These are phyloP conservation scores for Pistacia vera DNA, from an alignment of 345 rosid genomes.

Conservation along the genomic window DNA sequence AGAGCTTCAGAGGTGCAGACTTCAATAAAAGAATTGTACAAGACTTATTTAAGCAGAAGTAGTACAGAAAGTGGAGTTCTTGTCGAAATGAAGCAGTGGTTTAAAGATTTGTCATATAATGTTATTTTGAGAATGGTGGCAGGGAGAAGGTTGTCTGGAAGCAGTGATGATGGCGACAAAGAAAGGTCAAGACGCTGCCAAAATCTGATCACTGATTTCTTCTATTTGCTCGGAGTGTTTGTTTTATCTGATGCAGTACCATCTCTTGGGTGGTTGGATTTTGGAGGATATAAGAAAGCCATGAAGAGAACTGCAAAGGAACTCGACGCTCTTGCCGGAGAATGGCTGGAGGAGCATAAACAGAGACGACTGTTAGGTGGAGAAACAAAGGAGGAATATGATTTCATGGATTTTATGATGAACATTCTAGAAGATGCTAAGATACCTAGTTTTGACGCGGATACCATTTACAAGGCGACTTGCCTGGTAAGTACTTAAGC, in stretches of 20 bases:
- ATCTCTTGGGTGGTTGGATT: slow-evolving; percentile 43
- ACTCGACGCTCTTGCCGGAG: slow-evolving; percentile 29
- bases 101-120: slow-evolving; percentile 32
- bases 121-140: slow-evolving; percentile 30
- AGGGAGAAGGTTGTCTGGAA: slow-evolving; percentile 31
- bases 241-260: slow-evolving; percentile 44
- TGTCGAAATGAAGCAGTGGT: slow-evolving; percentile 44
- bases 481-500: slow-evolving; percentile 27
- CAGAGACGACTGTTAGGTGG: slow-evolving; percentile 18
- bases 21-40: slow-evolving; percentile 19
- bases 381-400: slow-evolving; percentile 20
- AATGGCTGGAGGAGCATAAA: slow-evolving; percentile 50
- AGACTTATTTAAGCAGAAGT: slow-evolving; percentile 7
- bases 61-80: slow-evolving; percentile 5
- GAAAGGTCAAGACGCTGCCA: slow-evolving; percentile 13
- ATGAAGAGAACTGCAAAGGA: slow-evolving; percentile 45
- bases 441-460: slow-evolving; percentile 19
- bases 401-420: slow-evolving; percentile 47
- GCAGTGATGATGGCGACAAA: slow-evolving; percentile 12
- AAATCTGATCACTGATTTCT: slow-evolving; percentile 27
- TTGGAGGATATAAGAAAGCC: slow-evolving; percentile 24
- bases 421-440: slow-evolving; percentile 21
- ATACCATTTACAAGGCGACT: slow-evolving; percentile 36
- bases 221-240: slow-evolving; percentile 25
- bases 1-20: slow-evolving; percentile 29